Evolutionary conservation across 352 stramenopile species (phyloP).

Genomic region (Globisporangium cylindrosporum): DNA sequence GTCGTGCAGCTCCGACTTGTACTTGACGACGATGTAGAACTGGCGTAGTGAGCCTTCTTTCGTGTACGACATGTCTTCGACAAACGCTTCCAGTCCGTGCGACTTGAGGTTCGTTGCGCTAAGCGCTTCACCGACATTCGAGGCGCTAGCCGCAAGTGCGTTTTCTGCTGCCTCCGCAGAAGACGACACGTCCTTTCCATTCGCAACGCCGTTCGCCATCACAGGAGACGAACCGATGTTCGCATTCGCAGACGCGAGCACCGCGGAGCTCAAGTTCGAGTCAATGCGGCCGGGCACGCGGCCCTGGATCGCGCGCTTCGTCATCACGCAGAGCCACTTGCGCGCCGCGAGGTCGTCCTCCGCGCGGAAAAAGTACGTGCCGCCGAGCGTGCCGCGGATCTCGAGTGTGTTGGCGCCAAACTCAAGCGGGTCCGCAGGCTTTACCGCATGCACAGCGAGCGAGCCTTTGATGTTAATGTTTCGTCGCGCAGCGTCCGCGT

Average conservation of each 20-base stretch:
- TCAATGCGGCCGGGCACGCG: constrained; percentile 67
- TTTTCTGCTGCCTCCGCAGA: constrained; percentile 16
- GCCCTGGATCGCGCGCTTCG: constrained; percentile 77
- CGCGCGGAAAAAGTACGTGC: constrained; percentile 78
- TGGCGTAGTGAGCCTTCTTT: constrained; percentile 74
- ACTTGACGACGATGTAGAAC: constrained; percentile 85
- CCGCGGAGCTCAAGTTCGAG: constrained; percentile 38
- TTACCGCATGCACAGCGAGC: constrained; percentile 71
- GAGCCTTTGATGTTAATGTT: constrained; percentile 80
- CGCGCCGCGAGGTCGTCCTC: constrained; percentile 76
- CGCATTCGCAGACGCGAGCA: constrained; percentile 15
- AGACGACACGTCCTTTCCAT: background rate
- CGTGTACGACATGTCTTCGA: constrained; percentile 73
- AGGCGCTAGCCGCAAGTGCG: constrained; percentile 6
- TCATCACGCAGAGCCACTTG: constrained; percentile 80
- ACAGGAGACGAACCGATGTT: background rate
- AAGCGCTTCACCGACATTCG: background rate
- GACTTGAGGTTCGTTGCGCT: constrained; percentile 49
- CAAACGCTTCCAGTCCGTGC: constrained; percentile 54
- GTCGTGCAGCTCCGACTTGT: constrained; percentile 81
- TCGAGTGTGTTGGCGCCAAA: constrained; percentile 78
- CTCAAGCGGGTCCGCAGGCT: constrained; percentile 66
- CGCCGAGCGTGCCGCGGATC: constrained; percentile 67
- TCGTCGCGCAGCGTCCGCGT: constrained; percentile 68
- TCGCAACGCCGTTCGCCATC: constrained; percentile 1